Conservation (phyloP, 768 basidiomycete species). For the Tephrocybe sp. region DNA sequence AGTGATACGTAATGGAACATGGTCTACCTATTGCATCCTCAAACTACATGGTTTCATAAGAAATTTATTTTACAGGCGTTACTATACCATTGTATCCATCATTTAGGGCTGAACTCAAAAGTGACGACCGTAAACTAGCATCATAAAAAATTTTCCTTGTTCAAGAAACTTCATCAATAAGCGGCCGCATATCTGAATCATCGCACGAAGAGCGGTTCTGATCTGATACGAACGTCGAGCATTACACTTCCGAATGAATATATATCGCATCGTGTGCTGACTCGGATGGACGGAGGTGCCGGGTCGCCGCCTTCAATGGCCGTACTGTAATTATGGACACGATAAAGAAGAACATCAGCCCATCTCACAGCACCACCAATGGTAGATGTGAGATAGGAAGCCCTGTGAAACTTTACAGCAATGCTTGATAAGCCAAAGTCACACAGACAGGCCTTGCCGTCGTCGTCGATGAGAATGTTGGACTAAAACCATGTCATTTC, state of each 20-base stretch:
- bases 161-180: too few relatives aligned
- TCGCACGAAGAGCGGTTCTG: too few relatives aligned
- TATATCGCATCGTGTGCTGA: constrained; percentile 36
- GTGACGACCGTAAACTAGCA: too few relatives aligned
- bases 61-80: too few relatives aligned
- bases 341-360: constrained; percentile 44
- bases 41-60: too few relatives aligned
- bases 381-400: constrained; percentile 31
- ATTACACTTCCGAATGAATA: constrained; percentile 49
- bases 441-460: constrained; percentile 39
- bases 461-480: constrained; percentile 40
- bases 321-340: constrained; percentile 1
- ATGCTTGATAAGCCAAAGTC: constrained; percentile 50
- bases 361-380: constrained; percentile 47
- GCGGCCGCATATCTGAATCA: too few relatives aligned
- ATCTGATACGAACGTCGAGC: constrained; percentile 35
- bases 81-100: too few relatives aligned
- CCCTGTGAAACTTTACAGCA: constrained; percentile 30
- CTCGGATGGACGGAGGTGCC: constrained; percentile 10
- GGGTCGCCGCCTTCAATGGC: constrained; percentile 25
- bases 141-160: too few relatives aligned
- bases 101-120: too few relatives aligned
- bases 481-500: constrained; percentile 30
- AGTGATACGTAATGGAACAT: too few relatives aligned
- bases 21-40: too few relatives aligned